phyloP scores from a whole-genome alignment of 1,284 basidiomycete species.

The Ustilago nuda region DNA sequence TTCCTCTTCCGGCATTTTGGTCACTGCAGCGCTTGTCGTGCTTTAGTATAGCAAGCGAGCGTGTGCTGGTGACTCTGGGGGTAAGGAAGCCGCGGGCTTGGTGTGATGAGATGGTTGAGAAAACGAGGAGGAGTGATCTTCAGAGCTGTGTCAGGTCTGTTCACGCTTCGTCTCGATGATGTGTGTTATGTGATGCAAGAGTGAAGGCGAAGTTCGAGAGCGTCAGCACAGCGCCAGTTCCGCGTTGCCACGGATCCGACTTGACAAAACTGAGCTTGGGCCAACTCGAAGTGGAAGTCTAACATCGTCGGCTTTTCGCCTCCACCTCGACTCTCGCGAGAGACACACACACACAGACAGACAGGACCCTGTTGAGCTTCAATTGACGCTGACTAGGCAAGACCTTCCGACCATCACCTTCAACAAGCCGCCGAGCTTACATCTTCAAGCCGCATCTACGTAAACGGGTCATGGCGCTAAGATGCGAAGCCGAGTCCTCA shows the following conservation, averaged over 20 bases:
- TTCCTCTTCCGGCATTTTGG: constrained; percentile 56
- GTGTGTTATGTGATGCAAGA: constrained; percentile 14
- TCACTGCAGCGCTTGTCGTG: constrained; percentile 14
- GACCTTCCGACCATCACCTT: not conserved
- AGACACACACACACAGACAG: not conserved
- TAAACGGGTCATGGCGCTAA: constrained; percentile 21
- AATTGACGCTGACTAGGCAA: not conserved
- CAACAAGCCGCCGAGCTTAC: not conserved
- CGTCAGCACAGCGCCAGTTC: not conserved
- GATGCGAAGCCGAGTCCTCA: constrained; percentile 41
- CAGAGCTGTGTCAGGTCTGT: constrained; percentile 12
- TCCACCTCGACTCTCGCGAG: constrained; percentile 26
- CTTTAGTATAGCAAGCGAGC: constrained; percentile 1
- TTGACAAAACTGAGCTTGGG: constrained; percentile 9
- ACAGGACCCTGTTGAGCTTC: not conserved
- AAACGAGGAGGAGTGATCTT: not conserved
- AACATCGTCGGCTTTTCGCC: constrained; percentile 14
- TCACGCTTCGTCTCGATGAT: constrained; percentile 8
- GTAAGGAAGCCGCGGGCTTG: constrained; percentile 1
- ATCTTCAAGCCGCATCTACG: not conserved
- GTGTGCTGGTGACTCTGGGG: not conserved
- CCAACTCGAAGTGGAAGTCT: constrained; percentile 5
- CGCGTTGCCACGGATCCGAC: constrained; percentile 29
- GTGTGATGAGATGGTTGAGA: not conserved
- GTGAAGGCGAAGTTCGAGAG: constrained; percentile 4